Conservation (phyloP, 805 yeast species). For the Starmera quercuum region DNA sequence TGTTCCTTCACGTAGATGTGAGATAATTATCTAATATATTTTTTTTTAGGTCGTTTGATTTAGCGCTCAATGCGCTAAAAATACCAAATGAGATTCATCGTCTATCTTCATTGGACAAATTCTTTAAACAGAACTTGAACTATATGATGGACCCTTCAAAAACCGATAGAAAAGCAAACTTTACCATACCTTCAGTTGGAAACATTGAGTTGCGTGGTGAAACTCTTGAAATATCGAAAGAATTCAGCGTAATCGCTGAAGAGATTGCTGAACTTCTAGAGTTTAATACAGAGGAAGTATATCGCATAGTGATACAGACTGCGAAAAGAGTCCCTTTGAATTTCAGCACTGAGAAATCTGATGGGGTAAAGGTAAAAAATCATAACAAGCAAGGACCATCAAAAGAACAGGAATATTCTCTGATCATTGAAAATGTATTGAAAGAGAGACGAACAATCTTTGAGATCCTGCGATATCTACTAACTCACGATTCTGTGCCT, state of each 20-base stretch:
- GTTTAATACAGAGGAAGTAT: slow-evolving; percentile 35
- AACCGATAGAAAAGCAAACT: slow-evolving; percentile 2
- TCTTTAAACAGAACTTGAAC: slow-evolving; percentile 5
- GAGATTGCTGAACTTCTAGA: slow-evolving; percentile 30
- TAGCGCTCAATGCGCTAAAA: slow-evolving; percentile 13
- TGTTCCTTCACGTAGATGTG: background rate
- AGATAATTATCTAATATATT: background rate
- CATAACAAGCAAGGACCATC: slow-evolving; percentile 20
- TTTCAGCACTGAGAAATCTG: slow-evolving; percentile 9
- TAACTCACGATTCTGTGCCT: slow-evolving; percentile 18
- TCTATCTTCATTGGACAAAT: slow-evolving; percentile 10
- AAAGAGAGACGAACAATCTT: slow-evolving; percentile 45
- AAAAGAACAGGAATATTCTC: slow-evolving; percentile 17
- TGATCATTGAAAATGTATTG: slow-evolving; percentile 32
- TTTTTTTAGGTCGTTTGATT: slow-evolving; percentile 16
- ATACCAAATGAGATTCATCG: slow-evolving; percentile 9
- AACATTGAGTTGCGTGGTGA: slow-evolving; percentile 33
- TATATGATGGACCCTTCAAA: slow-evolving; percentile 7
- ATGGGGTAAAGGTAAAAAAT: background rate
- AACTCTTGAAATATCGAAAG: slow-evolving; percentile 26
- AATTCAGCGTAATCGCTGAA: slow-evolving; percentile 30
- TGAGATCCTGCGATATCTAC: slow-evolving; percentile 27
- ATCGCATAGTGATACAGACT: slow-evolving; percentile 39
- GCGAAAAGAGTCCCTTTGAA: slow-evolving; percentile 30
- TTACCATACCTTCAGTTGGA: slow-evolving; percentile 6